Percentiles rank a stretch among this genome's conserved stretches.
phyloP scores from a whole-genome alignment of 2,329 filamentous ascomycete species.

The Byssochlamys sp. region DNA sequence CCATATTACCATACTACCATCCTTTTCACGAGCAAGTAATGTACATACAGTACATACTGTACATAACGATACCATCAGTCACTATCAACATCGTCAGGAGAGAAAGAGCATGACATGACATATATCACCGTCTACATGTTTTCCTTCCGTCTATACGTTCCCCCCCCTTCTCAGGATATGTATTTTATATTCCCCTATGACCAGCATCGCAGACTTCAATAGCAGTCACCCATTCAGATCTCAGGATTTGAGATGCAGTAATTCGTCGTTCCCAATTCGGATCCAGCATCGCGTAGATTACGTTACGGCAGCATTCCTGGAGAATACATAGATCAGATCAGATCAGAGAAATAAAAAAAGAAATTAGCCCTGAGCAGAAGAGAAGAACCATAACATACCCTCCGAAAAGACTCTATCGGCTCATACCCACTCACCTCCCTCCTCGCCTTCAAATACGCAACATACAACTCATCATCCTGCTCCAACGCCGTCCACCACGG shows the following conservation, averaged over 20 bases:
- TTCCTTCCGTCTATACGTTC: no score
- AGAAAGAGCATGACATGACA: no score
- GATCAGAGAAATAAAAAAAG: not conserved
- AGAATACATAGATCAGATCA: not conserved
- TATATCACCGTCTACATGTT: no score
- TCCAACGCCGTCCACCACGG: conserved; percentile 82
- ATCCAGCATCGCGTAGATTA: conserved; percentile 88
- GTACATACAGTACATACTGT: no score
- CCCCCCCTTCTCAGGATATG: no score
- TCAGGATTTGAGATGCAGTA: conserved; percentile 75
- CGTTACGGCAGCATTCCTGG: conserved; percentile 77
- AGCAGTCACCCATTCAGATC: conserved; percentile 83
- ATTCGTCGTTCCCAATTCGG: conserved; percentile 73
- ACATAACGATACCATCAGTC: no score
- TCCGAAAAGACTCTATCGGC: conserved; percentile 74
- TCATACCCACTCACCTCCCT: conserved; percentile 77
- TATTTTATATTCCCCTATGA: conserved; percentile 61
- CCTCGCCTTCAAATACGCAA: conserved; percentile 70
- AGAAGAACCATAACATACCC: conserved; percentile 49
- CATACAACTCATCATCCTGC: conserved; percentile 81
- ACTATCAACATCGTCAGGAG: no score
- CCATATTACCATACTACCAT: no score
- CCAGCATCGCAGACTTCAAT: conserved; percentile 83
- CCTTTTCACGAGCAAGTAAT: no score
- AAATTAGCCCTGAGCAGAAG: not conserved